These are phyloP conservation scores for Trypanosoma melophagium DNA, from an alignment of 208 protist genomes.

Conservation along the genomic window DNA sequence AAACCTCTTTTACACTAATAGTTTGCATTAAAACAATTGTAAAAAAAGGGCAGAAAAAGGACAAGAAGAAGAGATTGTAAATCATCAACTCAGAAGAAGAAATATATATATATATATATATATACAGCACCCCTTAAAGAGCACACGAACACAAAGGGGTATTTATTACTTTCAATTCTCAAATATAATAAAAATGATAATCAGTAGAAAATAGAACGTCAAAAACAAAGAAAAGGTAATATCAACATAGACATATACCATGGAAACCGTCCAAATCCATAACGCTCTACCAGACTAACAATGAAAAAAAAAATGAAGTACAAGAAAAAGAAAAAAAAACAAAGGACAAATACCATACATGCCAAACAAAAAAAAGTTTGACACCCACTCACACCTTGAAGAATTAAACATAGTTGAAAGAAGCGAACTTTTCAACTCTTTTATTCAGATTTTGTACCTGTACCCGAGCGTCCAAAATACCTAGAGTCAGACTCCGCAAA, in stretches of 20 bases:
- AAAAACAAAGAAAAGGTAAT: too few relatives aligned
- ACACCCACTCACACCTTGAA: background rate
- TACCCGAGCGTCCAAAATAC: constrained; percentile 5
- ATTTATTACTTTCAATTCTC: background rate
- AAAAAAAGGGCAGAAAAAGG: too few relatives aligned
- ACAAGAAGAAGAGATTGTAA: too few relatives aligned
- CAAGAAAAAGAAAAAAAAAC: background rate
- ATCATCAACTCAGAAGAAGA: too few relatives aligned
- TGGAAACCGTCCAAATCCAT: too few relatives aligned
- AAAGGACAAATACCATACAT: background rate
- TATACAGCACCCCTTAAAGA: too few relatives aligned
- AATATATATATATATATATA: too few relatives aligned
- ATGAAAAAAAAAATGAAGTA: background rate
- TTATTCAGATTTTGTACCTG: constrained; percentile 1
- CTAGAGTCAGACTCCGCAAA: constrained; percentile 4
- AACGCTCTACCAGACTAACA: too few relatives aligned
- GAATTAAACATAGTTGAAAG: background rate
- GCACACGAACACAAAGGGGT: too few relatives aligned
- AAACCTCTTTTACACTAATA: too few relatives aligned
- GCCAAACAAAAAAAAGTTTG: constrained; percentile 13
- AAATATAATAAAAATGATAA: constrained; percentile 18
- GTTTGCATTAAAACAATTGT: too few relatives aligned
- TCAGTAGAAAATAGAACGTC: background rate
- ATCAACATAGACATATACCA: too few relatives aligned
- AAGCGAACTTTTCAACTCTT: background rate